phyloP scores from a whole-genome alignment of 139 green algal genomes.

The Chlamydomonas schloesseri region DNA sequence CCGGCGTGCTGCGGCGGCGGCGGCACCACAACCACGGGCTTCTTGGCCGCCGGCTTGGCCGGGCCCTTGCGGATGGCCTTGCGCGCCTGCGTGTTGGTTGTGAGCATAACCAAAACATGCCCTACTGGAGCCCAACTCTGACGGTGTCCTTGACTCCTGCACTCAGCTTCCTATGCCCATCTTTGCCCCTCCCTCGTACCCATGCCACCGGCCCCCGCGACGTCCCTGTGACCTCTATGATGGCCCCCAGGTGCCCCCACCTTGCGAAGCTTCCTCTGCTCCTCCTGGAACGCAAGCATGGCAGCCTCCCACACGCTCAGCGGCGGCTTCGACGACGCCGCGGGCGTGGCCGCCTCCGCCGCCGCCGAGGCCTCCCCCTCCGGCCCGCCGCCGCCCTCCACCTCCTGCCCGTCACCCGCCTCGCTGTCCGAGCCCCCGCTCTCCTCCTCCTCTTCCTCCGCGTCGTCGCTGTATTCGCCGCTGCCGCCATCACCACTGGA shows the following conservation, averaged over 20 bases:
- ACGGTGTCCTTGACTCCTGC: no score
- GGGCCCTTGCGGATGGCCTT: slow-evolving; percentile 46
- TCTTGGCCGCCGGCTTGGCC: background rate
- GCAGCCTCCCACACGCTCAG: slow-evolving; percentile 50
- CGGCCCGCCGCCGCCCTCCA: background rate
- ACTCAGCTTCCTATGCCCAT: no score
- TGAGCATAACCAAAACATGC: no score
- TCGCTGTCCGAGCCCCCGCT: background rate
- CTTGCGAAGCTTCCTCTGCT: slow-evolving; percentile 48
- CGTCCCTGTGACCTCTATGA: no score
- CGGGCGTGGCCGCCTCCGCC: background rate
- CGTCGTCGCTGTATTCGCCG: background rate
- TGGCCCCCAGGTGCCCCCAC: no score
- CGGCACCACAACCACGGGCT: background rate
- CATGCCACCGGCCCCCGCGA: no score
- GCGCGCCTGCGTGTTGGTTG: slow-evolving; percentile 31
- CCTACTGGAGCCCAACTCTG: no score
- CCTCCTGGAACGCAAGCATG: slow-evolving; percentile 48
- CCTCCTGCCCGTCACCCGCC: no score
- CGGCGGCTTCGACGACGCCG: background rate
- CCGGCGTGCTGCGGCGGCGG: background rate
- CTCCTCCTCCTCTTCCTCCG: background rate
- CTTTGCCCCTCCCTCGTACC: no score
- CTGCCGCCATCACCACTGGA: background rate
- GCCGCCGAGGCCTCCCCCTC: background rate